Percentiles rank a stretch among this genome's conserved stretches.
These are phyloP conservation scores for Galerina marginata DNA, from an alignment of 768 basidiomycete species.

Conservation along the genomic window DNA sequence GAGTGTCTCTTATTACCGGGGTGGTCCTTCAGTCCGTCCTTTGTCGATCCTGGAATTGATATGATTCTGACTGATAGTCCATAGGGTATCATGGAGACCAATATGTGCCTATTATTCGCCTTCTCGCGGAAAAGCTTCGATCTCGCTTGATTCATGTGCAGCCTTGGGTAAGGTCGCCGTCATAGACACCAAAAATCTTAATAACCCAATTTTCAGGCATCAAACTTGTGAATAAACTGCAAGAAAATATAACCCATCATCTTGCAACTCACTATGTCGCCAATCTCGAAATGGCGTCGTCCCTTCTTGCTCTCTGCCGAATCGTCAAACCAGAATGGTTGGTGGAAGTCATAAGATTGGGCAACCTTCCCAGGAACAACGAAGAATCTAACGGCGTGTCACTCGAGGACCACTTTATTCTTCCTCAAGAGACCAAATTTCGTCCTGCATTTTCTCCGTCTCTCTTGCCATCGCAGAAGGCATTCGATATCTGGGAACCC, in stretches of 20 bases:
- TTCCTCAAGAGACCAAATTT: slow-evolving; percentile 60
- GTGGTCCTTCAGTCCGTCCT: slow-evolving; percentile 51
- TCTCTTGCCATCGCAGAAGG: slow-evolving; percentile 53
- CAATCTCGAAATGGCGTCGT: slow-evolving; percentile 56
- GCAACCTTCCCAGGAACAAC: slow-evolving; percentile 37
- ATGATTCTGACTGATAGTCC: not conserved
- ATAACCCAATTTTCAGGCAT: slow-evolving; percentile 48
- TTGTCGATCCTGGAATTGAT: not conserved
- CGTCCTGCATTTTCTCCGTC: slow-evolving; percentile 61
- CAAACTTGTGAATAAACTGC: slow-evolving; percentile 51
- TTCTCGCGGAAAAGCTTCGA: slow-evolving; percentile 37
- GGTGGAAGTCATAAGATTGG: slow-evolving; percentile 59
- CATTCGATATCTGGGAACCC: slow-evolving; percentile 66
- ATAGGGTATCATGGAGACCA: slow-evolving; percentile 56
- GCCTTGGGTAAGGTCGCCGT: slow-evolving; percentile 51
- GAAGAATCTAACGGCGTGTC: slow-evolving; percentile 40
- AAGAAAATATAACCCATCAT: slow-evolving; percentile 65
- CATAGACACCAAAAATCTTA: not conserved
- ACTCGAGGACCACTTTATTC: slow-evolving; percentile 55
- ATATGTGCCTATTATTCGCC: slow-evolving; percentile 54
- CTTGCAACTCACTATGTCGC: slow-evolving; percentile 56
- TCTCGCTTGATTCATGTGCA: slow-evolving; percentile 50
- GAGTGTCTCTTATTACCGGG: slow-evolving; percentile 48
- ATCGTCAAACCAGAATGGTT: slow-evolving; percentile 77
- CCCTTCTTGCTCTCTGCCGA: slow-evolving; percentile 60